Evolutionary conservation across 2,329 filamentous ascomycete genomes (phyloP).

Genomic region (Alternaria gaisen): DNA sequence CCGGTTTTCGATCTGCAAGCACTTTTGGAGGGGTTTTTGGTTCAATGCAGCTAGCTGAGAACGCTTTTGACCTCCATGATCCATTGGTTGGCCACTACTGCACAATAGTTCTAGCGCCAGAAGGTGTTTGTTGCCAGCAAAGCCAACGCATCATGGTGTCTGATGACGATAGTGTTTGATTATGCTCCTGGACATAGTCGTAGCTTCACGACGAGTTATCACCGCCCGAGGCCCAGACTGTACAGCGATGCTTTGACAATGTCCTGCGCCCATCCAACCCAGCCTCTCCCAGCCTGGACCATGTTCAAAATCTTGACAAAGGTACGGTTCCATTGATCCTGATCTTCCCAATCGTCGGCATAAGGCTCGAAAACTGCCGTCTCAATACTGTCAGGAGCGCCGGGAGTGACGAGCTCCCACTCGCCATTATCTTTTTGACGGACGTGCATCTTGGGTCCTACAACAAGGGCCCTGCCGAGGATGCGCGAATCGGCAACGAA

Average conservation of each 20-base stretch:
- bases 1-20: slow-evolving; percentile 1
- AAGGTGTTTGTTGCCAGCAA: background rate
- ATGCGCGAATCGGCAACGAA: slow-evolving; percentile 68
- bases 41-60: background rate
- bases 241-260: slow-evolving; percentile 45
- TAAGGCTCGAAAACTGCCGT: slow-evolving; percentile 68
- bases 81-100: background rate
- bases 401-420: slow-evolving; percentile 39
- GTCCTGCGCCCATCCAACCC: slow-evolving; percentile 60
- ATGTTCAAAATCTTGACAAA: slow-evolving; percentile 65
- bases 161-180: background rate
- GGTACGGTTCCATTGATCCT: slow-evolving; percentile 65
- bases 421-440: slow-evolving; percentile 51
- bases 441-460: slow-evolving; percentile 65
- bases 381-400: slow-evolving; percentile 46
- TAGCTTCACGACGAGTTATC: background rate
- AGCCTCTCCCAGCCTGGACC: slow-evolving; percentile 61
- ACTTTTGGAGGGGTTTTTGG: background rate
- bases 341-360: slow-evolving; percentile 65
- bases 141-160: background rate
- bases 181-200: background rate
- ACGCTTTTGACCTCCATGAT: background rate
- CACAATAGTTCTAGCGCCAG: background rate
- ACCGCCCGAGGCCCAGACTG: slow-evolving; percentile 30
- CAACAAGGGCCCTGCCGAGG: slow-evolving; percentile 64